Evolutionary conservation across 208 protist genomes (phyloP).

Genomic region (Tritrichomonas foetus): DNA sequence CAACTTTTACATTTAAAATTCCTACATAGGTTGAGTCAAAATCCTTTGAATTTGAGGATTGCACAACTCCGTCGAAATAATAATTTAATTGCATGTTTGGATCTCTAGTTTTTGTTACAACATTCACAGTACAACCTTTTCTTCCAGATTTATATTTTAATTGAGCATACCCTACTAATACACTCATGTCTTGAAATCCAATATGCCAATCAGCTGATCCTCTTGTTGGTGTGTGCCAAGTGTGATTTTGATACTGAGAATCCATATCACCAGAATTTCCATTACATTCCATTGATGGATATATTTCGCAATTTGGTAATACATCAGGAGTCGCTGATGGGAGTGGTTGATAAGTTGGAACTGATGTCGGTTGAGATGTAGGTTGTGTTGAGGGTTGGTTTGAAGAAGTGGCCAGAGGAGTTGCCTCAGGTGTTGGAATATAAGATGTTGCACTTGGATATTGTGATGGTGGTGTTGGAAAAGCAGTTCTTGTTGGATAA

Average conservation of each 20-base stretch:
- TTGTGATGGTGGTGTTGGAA: too few relatives aligned
- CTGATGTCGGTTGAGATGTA: too few relatives aligned
- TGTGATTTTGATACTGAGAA: not conserved
- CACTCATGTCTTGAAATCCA: conserved; percentile 51
- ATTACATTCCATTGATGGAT: not conserved
- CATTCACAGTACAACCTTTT: conserved; percentile 40
- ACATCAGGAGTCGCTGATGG: too few relatives aligned
- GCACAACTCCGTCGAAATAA: conserved; percentile 52
- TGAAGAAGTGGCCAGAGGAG: too few relatives aligned
- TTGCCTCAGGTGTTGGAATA: too few relatives aligned
- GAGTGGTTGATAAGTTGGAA: too few relatives aligned
- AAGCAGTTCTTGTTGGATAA: too few relatives aligned
- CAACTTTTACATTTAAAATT: conserved; percentile 42
- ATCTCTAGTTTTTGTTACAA: not conserved
- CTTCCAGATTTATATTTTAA: conserved; percentile 46
- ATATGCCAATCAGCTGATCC: conserved; percentile 12
- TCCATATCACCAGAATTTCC: not conserved
- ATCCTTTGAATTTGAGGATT: conserved; percentile 27
- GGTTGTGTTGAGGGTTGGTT: too few relatives aligned
- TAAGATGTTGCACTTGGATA: too few relatives aligned
- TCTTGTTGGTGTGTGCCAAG: conserved; percentile 44
- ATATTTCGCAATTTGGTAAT: too few relatives aligned
- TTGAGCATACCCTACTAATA: conserved; percentile 48
- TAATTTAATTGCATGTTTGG: conserved; percentile 39
- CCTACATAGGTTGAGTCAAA: not conserved